Evolutionary conservation across 306 rosid genomes (phyloP), one percentile per base, ranked within the genome.

Genomic region (Citrullus colocynthis): DNA sequence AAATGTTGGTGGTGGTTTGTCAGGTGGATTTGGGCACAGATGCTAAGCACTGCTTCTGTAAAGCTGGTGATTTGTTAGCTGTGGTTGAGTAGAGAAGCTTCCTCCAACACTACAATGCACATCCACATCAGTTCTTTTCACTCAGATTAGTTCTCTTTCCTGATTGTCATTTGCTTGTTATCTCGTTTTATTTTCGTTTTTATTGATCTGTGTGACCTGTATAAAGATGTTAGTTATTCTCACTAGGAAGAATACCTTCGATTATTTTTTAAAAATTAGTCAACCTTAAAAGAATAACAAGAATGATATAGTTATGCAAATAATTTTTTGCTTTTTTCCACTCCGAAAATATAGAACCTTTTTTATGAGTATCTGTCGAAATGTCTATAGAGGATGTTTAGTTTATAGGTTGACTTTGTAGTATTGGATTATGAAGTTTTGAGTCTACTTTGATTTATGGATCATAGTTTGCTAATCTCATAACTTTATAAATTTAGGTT

Each of bases 11-110:
- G 73, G 32, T 65, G 73, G 30, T 49, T 73, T 51, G 28, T 4
- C 93, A 95, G 99, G 97, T 95, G 87, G 97, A 95, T 85, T 86
- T 95, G 87, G 99, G 99, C 58, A 80, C 85, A 28, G 93, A 88
- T 72, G 85, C 82, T 48, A 90, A 86, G 83, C 97, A 90, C 78
- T 90, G 97, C 88, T 95, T 95, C 89, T 88, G 93, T 67, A 95
- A 87, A 84, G 88, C 89, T 61, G 85, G 92, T 62, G 99, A 95
- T 58, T 81, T 95, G 52, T 79, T 95, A 80, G 97, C 99, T 2
- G 86, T 88, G 73, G 97, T 95, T 42, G 97, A 95, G 82, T 95
- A 87, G 84, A 63, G 60, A 15, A 73, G 61, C 58, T 49, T 51
- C 28, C 60, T 51, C 59, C 77, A 73, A 51, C 41, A 4, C 61